phyloP scores from a whole-genome alignment of 805 yeast species.

The Ogataea zsoltii region DNA sequence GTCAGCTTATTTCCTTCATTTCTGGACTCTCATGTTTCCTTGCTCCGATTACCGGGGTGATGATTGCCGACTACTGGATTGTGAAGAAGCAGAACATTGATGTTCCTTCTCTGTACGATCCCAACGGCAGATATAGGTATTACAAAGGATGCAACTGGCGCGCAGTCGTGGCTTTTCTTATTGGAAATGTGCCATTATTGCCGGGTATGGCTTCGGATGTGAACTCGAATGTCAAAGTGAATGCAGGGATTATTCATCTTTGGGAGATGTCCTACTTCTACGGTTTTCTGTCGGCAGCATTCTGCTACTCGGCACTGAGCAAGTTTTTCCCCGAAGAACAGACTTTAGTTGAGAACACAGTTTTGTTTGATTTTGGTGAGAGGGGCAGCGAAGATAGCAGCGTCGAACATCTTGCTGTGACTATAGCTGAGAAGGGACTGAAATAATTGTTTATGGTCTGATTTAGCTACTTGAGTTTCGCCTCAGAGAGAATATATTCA shows the following conservation, averaged over 20 bases:
- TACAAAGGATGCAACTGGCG: conserved; percentile 46
- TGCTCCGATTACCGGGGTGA: conserved; percentile 41
- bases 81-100: conserved; percentile 38
- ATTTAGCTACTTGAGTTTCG: too few species aligned
- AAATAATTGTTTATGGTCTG: too few species aligned
- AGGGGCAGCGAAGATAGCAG: conserved; percentile 5
- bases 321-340: conserved; percentile 19
- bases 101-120: conserved; percentile 36
- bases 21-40: conserved; percentile 39
- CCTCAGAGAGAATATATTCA: too few species aligned
- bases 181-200: conserved; percentile 40
- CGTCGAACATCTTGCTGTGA: conserved; percentile 8
- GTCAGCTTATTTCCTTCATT: conserved; percentile 39
- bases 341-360: conserved; percentile 9
- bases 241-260: conserved; percentile 27
- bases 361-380: conserved; percentile 6
- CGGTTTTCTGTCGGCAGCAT: conserved; percentile 31
- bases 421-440: conserved; percentile 2
- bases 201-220: conserved; percentile 40
- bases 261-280: conserved; percentile 35
- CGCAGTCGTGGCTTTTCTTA: conserved; percentile 39
- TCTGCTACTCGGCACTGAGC: conserved; percentile 26
- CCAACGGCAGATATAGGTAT: conserved; percentile 41
- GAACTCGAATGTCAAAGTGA: conserved; percentile 24
- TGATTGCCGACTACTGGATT: conserved; percentile 41